Base-by-base conservation (phyloP, 2,329 filamentous ascomycete species). In the Arthrobotrys pseudoclavata region DNA sequence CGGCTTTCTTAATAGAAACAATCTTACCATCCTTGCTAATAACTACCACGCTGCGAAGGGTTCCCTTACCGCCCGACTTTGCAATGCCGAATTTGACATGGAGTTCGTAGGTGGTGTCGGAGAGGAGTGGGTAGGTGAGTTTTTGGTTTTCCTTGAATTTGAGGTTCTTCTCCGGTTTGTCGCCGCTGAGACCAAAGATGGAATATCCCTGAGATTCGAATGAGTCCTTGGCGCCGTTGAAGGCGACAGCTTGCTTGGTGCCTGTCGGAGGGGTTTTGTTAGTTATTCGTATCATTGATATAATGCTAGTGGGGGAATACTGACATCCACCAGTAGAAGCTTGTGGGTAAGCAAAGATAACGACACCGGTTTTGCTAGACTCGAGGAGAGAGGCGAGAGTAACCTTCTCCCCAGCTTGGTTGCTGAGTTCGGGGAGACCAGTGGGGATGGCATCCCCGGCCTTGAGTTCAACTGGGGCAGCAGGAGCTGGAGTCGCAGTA, bases 291-390 rank as follows among this genome's bases (percentile, higher is more conserved):
- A 37, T 34, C n/a, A 37, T 53, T 47, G 29, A 13, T 5, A 71
- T 52, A 55, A 79, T n/a, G 24, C 9, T 24, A 6, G 10, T 7
- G 10, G 4, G 26, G 66, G 37, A 64, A 69, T 83, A 86, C 93
- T 89, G 89, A 97, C 95, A 98, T 79, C 95, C 95, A 42, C 93
- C 93, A 22, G 96, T 99, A 29, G 92, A 96, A 12, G 96, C 96
- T 85, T 61, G 48, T 75, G 96, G 96, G 83, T 98, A 98, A 34
- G 94, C 97, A 84, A 99, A 97, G 31, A 98, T 86, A 37, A 97
- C 93, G 50, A 98, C 91, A 26, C 95, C 96, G 40, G 88, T 87
- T 85, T 92, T 90, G 87, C 94, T 97, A 82, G 91, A 88, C 63
- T 93, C 91, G 60, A 97, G 88, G 24, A 99, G 89, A 81, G 90